Percentiles rank a stretch among this genome's conserved stretches.
These are phyloP conservation scores for Zasmidium citrigriseum DNA, from an alignment of 2,329 filamentous ascomycete genomes.

Conservation along the genomic window DNA sequence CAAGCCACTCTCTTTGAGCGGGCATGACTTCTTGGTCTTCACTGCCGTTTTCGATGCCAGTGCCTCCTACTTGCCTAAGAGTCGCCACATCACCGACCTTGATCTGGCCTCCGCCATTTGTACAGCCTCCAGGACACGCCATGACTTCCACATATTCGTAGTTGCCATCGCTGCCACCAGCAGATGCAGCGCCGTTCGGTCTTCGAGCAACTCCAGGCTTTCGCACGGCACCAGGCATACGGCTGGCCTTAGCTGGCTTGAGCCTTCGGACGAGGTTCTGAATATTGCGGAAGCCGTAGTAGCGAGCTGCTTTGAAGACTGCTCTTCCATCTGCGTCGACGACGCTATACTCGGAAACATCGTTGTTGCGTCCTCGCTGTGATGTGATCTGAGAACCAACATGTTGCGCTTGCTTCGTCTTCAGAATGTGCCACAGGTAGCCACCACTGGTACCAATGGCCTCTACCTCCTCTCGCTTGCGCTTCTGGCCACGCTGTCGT, in stretches of 20 bases:
- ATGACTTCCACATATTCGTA: constrained; percentile 98
- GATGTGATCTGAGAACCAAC: constrained; percentile 72
- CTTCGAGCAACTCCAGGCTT: constrained; percentile 47
- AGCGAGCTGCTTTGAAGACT: constrained; percentile 80
- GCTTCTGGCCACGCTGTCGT: constrained; percentile 47
- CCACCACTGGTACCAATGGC: constrained; percentile 82
- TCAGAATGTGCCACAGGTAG: constrained; percentile 81
- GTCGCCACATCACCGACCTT: constrained; percentile 75
- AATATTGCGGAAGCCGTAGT: constrained; percentile 97
- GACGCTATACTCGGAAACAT: constrained; percentile 84
- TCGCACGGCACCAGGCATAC: constrained; percentile 74
- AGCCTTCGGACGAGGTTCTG: constrained; percentile 94
- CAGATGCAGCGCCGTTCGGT: constrained; percentile 38
- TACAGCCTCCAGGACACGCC: constrained; percentile 98
- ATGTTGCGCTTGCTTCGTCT: constrained; percentile 69
- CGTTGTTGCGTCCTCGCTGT: constrained; percentile 78
- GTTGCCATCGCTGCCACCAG: constrained; percentile 51
- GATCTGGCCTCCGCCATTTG: constrained; percentile 94
- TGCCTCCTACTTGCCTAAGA: constrained; percentile 37
- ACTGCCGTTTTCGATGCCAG: constrained; percentile 37
- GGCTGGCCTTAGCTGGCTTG: constrained; percentile 75
- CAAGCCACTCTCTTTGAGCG: constrained; percentile 85
- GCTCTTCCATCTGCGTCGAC: constrained; percentile 47
- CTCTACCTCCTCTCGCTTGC: constrained; percentile 36
- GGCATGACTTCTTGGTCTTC: constrained; percentile 51